Base-by-base conservation (phyloP, 2,329 filamentous ascomycete species). In the Fusarium goolgardi region DNA sequence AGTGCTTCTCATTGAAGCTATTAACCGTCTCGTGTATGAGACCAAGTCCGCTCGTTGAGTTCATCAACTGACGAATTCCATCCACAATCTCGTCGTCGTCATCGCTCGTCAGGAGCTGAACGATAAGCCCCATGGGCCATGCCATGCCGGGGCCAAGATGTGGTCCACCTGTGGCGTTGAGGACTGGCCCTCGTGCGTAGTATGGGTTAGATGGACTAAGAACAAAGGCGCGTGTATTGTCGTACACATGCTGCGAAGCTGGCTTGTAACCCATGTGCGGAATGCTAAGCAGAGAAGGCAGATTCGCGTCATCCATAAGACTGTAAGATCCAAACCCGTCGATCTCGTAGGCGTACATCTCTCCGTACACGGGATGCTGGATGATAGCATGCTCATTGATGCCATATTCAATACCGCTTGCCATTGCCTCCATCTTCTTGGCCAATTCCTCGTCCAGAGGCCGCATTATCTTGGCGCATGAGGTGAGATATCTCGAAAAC, bases 51-150 rank as follows among this genome's bases (percentile, higher is more conserved):
- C 88, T 90, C 4, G 90, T 93, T 63, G 89, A 88, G 69, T 89
- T 87, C 61, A 97, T 86, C 15, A 90, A 80, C 63, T 88, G 79
- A 45, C 71, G 83, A 52, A 97, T 80, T n/a, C 87, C 85, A n/a
- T 80, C 78, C 39, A 80, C 79, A 60, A 97, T 96, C 81, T 96
- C 93, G 0, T 83, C 82, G 52, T 95, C 91, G 58, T 92, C 85
- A 45, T 93, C 85, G 37, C 86, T 89, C 2, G 93, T 97, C 84
- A 95, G 86, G 34, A 92, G 90, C 75, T 92, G 89, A 59, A 94
- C 88, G 47, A 97, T 88, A 69, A 92, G 84, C 45, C 88, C 91
- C 92, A 97, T 96, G 2, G 94, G 93, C 94, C 94, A 97, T 18
- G 92, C 93, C 75, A 90, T 89, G 60, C 89, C 85, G 3, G 93